These are phyloP conservation scores for Nannochloropsis oceanica DNA, from an alignment of 108 stramenopile species.

Conservation along the genomic window DNA sequence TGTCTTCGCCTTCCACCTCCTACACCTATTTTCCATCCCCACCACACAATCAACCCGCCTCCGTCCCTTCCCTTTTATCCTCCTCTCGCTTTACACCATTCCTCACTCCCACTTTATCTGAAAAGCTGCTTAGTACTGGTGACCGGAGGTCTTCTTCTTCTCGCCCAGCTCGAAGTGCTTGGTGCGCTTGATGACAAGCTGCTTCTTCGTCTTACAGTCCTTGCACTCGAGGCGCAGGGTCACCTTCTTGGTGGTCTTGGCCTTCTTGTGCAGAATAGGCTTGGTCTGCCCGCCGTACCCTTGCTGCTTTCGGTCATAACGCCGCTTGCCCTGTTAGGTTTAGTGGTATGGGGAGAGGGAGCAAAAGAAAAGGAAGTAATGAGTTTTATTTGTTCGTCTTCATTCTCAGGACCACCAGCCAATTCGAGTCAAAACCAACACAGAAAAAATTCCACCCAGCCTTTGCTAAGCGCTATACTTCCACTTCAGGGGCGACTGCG, in stretches of 20 bases:
- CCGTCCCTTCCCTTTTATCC: neutral
- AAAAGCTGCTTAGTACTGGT: slow-evolving; percentile 64
- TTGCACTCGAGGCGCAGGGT: slow-evolving; percentile 98
- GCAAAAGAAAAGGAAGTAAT: neutral
- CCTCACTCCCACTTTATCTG: neutral
- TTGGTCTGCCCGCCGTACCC: slow-evolving; percentile 99
- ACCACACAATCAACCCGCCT: no score
- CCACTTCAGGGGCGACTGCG: no score
- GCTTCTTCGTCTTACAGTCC: slow-evolving; percentile 98
- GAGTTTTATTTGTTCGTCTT: no score
- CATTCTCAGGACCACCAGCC: no score
- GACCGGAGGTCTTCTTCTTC: slow-evolving; percentile 88
- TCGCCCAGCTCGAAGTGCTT: slow-evolving; percentile 99
- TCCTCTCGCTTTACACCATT: neutral
- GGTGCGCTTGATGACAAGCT: slow-evolving; percentile 89
- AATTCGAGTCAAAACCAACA: no score
- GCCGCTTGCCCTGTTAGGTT: slow-evolving; percentile 63
- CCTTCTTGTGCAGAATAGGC: slow-evolving; percentile 99
- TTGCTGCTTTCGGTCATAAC: slow-evolving; percentile 99
- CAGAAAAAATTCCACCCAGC: no score
- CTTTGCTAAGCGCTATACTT: no score
- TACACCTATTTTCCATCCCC: no score
- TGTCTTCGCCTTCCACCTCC: no score
- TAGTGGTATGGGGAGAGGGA: neutral
- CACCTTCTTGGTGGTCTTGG: slow-evolving; percentile 99